These are phyloP conservation scores for Kodamaea fungicola DNA, from an alignment of 1,139 yeast genomes.

Conservation along the genomic window DNA sequence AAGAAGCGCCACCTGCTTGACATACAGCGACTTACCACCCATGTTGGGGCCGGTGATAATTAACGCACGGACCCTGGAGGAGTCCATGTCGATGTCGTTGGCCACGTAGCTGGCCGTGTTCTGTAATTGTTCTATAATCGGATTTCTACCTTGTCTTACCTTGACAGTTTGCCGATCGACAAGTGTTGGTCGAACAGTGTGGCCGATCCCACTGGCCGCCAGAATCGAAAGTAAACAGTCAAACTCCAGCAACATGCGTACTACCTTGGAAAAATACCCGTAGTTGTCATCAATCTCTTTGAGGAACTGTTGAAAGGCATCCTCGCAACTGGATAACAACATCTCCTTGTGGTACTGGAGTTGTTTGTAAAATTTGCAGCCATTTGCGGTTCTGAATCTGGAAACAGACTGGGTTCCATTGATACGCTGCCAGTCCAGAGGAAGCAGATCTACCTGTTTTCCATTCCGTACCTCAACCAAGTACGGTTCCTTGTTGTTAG, in stretches of 20 bases:
- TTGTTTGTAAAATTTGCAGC: slow-evolving; percentile 47
- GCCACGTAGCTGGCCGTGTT: slow-evolving; percentile 54
- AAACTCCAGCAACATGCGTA: slow-evolving; percentile 52
- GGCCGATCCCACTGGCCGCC: slow-evolving; percentile 49
- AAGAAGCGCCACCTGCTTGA: slow-evolving; percentile 58
- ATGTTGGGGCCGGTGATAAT: slow-evolving; percentile 73
- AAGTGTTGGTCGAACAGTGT: slow-evolving; percentile 52
- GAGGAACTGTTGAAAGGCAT: slow-evolving; percentile 55
- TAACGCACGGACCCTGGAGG: slow-evolving; percentile 42
- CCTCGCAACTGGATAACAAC: slow-evolving; percentile 52
- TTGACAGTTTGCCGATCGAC: slow-evolving; percentile 50
- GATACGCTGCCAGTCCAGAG: slow-evolving; percentile 71
- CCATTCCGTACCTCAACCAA: slow-evolving; percentile 70
- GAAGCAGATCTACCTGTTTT: slow-evolving; percentile 52
- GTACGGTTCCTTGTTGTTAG: slow-evolving; percentile 62
- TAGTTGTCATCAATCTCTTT: slow-evolving; percentile 44
- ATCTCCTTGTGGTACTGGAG: slow-evolving; percentile 63
- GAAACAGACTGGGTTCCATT: slow-evolving; percentile 70
- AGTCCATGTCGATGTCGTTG: slow-evolving; percentile 56
- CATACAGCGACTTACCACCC: slow-evolving; percentile 77
- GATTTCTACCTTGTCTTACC: slow-evolving; percentile 67
- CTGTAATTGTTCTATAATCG: slow-evolving; percentile 62
- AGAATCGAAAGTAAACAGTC: slow-evolving; percentile 78
- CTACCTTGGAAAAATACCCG: slow-evolving; percentile 45
- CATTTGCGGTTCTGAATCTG: slow-evolving; percentile 66